phyloP scores from a whole-genome alignment of 192 early-diverging fungal species.

The Chytriomyces sp. region DNA sequence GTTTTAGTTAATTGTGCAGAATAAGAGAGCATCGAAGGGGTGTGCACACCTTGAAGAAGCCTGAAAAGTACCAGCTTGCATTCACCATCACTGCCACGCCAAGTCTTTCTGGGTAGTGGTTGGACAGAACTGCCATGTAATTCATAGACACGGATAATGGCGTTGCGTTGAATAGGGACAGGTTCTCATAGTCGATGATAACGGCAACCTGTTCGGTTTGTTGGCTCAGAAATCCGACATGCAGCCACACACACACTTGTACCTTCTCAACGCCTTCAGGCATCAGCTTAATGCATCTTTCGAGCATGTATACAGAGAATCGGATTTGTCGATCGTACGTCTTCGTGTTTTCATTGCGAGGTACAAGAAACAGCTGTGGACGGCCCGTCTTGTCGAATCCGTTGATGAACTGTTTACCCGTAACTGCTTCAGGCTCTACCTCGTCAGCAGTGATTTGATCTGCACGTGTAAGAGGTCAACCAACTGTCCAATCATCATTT shows the following conservation, averaged over 20 bases:
- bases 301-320: constrained; percentile 82
- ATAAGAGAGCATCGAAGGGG: background rate
- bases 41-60: constrained; percentile 67
- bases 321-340: constrained; percentile 73
- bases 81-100: constrained; percentile 67
- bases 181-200: constrained; percentile 82
- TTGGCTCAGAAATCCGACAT: background rate
- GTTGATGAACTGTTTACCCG: constrained; percentile 83
- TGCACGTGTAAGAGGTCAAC: constrained; percentile 34
- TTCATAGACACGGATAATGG: constrained; percentile 45
- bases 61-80: constrained; percentile 86
- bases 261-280: constrained; percentile 20
- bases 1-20: background rate
- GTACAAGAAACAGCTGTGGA: constrained; percentile 74
- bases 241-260: background rate
- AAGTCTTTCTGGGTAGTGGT: constrained; percentile 91
- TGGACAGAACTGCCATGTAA: constrained; percentile 78
- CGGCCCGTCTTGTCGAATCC: constrained; percentile 81
- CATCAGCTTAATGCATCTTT: constrained; percentile 64
- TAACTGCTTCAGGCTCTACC: constrained; percentile 75
- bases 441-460: constrained; percentile 70
- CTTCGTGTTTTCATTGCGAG: constrained; percentile 75
- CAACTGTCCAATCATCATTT: no score
- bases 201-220: constrained; percentile 68
- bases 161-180: constrained; percentile 73